phyloP scores from a whole-genome alignment of 1,284 basidiomycete genomes.

The Sphagnurus paluster region DNA sequence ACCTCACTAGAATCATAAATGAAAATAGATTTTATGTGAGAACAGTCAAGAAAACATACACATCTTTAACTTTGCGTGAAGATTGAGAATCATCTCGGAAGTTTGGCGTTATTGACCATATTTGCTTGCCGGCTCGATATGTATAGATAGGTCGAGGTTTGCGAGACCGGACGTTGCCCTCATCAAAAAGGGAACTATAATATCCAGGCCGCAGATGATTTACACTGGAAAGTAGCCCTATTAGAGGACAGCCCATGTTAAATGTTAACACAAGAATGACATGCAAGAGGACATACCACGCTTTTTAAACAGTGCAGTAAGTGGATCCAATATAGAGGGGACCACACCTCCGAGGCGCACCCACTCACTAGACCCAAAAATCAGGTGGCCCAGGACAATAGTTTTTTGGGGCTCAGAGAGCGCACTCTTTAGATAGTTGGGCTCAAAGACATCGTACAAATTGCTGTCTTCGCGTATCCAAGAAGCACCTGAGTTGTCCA shows the following conservation, averaged over 20 bases:
- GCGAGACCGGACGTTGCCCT: neutral
- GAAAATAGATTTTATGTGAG: neutral
- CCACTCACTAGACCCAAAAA: neutral
- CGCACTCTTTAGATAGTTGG: neutral
- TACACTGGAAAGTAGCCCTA: too few species aligned
- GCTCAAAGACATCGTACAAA: slow-evolving; percentile 3
- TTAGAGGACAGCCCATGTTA: too few species aligned
- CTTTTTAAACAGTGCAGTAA: neutral
- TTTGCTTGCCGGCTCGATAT: neutral
- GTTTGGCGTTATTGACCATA: neutral
- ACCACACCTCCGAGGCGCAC: neutral
- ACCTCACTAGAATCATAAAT: neutral
- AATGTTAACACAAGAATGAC: too few species aligned
- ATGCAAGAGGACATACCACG: too few species aligned
- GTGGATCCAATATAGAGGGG: neutral
- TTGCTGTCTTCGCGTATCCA: neutral
- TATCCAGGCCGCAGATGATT: neutral
- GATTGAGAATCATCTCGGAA: neutral
- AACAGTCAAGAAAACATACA: too few species aligned
- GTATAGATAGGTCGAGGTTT: neutral
- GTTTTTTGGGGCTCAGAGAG: neutral
- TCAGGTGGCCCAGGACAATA: neutral
- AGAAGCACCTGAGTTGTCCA: neutral
- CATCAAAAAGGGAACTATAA: neutral
- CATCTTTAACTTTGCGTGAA: too few species aligned